Percentiles rank a stretch among this genome's conserved stretches.
These are phyloP conservation scores for Aspergillus caelatus DNA, from an alignment of 2,329 filamentous ascomycete species.

Conservation along the genomic window DNA sequence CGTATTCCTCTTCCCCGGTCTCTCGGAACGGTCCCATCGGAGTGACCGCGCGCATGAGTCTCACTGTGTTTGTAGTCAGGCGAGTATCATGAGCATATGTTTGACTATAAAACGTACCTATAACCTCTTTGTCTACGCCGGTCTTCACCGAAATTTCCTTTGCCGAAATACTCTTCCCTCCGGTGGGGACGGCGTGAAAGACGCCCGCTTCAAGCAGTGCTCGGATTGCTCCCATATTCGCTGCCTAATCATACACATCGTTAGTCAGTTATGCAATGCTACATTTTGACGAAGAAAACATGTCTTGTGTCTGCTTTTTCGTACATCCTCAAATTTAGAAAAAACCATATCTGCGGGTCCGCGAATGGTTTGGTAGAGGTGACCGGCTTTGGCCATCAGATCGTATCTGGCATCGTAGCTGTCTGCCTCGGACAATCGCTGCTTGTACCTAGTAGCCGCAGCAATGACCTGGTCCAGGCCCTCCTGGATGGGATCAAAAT, in stretches of 20 bases:
- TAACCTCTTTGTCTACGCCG: slow-evolving; percentile 12
- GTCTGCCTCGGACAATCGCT: neutral
- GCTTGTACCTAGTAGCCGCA: slow-evolving; percentile 2
- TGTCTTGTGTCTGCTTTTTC: neutral
- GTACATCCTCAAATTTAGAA: slow-evolving; percentile 20
- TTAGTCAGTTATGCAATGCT: too few relatives aligned
- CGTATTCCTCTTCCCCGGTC: slow-evolving; percentile 20
- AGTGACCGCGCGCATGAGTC: slow-evolving; percentile 24
- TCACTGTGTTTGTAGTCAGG: slow-evolving; percentile 12
- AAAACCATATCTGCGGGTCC: slow-evolving; percentile 26
- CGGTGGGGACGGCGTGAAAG: slow-evolving; percentile 24
- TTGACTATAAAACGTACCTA: neutral
- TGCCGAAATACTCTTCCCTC: slow-evolving; percentile 18
- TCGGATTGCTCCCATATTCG: slow-evolving; percentile 23
- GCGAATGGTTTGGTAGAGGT: slow-evolving; percentile 20
- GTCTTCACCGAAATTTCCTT: slow-evolving; percentile 14
- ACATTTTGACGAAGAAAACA: too few relatives aligned
- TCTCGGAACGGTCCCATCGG: slow-evolving; percentile 23
- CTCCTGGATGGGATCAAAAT: slow-evolving; percentile 7
- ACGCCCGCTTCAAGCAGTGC: slow-evolving; percentile 24
- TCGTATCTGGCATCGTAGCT: slow-evolving; percentile 8
- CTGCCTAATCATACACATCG: slow-evolving; percentile 14
- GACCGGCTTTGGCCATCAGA: slow-evolving; percentile 12
- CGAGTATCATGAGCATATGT: neutral
- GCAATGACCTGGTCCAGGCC: slow-evolving; percentile 10